phyloP scores from a whole-genome alignment of 208 protist genomes.

The Acanthamoeba triangularis region DNA sequence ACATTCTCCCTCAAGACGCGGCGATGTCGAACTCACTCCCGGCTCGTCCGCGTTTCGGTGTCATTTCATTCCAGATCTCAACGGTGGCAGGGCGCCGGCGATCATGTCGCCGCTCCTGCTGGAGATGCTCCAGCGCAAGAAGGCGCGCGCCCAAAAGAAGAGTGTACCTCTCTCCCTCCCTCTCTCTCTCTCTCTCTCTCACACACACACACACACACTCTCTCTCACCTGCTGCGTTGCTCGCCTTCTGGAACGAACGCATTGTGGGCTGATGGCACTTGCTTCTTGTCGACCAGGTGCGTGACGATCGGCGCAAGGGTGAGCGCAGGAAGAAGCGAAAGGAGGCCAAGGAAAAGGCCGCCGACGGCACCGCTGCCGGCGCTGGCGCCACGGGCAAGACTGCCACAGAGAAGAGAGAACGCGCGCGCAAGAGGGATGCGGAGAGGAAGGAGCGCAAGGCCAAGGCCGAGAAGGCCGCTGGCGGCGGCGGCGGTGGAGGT shows the following conservation, averaged over 20 bases:
- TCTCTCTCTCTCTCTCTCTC: too few species aligned
- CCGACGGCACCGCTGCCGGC: not conserved
- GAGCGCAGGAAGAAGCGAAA: conserved; percentile 45
- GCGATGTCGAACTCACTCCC: too few species aligned
- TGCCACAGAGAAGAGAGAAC: conserved; percentile 9
- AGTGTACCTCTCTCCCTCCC: not conserved
- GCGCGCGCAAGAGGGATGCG: not conserved
- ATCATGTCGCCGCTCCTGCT: conserved; percentile 77
- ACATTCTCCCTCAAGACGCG: too few species aligned
- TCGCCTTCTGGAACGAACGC: not conserved
- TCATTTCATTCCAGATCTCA: not conserved
- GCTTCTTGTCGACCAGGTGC: not conserved
- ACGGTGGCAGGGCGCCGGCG: conserved; percentile 29
- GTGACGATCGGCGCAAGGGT: not conserved
- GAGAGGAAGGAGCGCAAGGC: not conserved
- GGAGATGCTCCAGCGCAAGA: conserved; percentile 28
- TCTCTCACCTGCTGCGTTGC: not conserved
- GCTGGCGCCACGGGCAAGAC: not conserved
- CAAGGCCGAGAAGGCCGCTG: not conserved
- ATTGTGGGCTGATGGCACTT: too few species aligned
- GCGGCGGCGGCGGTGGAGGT: not conserved
- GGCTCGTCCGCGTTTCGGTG: not conserved
- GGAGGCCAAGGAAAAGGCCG: conserved; percentile 63
- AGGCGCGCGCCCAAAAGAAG: conserved; percentile 39
- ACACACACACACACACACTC: too few species aligned